phyloP scores from a whole-genome alignment of 1,284 basidiomycete species.

The Pyrrhoderma noxium region DNA sequence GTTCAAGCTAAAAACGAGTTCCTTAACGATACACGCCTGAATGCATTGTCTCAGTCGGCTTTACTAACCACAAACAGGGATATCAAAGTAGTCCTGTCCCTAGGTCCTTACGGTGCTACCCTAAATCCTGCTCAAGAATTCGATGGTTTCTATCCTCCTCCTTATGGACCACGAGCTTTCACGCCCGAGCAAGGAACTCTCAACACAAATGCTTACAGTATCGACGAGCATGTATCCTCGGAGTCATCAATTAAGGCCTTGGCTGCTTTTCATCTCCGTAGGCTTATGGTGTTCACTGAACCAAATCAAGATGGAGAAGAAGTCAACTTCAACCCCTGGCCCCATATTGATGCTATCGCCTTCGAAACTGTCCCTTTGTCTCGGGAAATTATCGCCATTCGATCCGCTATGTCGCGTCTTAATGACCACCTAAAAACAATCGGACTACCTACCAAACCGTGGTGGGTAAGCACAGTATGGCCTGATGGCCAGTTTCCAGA shows the following conservation, averaged over 20 bases:
- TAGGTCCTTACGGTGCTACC: constrained; percentile 71
- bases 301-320: constrained; percentile 7
- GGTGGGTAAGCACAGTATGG: constrained; percentile 75
- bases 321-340: constrained; percentile 44
- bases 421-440: constrained; percentile 23
- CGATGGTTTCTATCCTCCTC: constrained; percentile 66
- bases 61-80: no score
- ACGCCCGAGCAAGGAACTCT: constrained; percentile 20
- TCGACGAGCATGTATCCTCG: constrained; percentile 17
- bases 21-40: constrained; percentile 9
- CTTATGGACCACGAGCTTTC: constrained; percentile 55
- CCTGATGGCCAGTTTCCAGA: constrained; percentile 49
- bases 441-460: constrained; percentile 42
- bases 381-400: constrained; percentile 59
- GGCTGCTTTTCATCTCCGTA: constrained; percentile 57
- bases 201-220: constrained; percentile 36
- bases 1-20: constrained; percentile 36
- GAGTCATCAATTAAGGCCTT: constrained; percentile 47
- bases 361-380: constrained; percentile 77
- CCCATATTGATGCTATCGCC: constrained; percentile 53
- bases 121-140: constrained; percentile 67
- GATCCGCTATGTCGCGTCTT: constrained; percentile 47
- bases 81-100: constrained; percentile 53
- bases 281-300: constrained; percentile 47
- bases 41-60: no score